These are phyloP conservation scores for Corymbia citriodora DNA, from an alignment of 441 rosid species.

Conservation along the genomic window DNA sequence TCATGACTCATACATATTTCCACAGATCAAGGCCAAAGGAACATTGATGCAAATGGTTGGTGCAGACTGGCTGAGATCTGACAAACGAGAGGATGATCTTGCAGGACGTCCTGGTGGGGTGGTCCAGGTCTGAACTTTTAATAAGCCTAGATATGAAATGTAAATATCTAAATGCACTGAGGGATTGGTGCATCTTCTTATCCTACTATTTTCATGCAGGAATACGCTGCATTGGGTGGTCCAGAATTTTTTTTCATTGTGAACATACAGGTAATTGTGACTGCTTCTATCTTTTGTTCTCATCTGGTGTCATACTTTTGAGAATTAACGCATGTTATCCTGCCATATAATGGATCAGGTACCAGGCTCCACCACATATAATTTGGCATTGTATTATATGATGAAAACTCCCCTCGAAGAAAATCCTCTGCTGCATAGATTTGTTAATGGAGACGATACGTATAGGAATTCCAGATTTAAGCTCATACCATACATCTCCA, in stretches of 20 bases:
- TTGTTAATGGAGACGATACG: conserved; percentile 84
- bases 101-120: conserved; percentile 59
- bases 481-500: conserved; percentile 88
- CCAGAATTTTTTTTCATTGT: conserved; percentile 81
- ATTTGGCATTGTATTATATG: conserved; percentile 74
- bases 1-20: neutral
- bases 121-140: conserved; percentile 47
- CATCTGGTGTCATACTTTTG: neutral
- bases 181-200: neutral
- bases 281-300: neutral
- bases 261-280: conserved; percentile 56
- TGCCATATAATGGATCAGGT: conserved; percentile 31
- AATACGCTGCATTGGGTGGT: conserved; percentile 42
- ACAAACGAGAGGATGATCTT: conserved; percentile 67
- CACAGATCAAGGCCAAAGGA: conserved; percentile 59
- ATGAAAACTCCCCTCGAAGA: conserved; percentile 67
- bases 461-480: conserved; percentile 89
- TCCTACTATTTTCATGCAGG: conserved; percentile 21
- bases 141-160: neutral
- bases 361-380: conserved; percentile 59
- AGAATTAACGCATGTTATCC: neutral
- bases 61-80: conserved; percentile 87
- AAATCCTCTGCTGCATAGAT: conserved; percentile 56
- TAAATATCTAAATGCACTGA: neutral
- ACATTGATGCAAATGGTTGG: conserved; percentile 86